Conservation (phyloP, 306 rosid genomes). For the Lotus japonicus region DNA sequence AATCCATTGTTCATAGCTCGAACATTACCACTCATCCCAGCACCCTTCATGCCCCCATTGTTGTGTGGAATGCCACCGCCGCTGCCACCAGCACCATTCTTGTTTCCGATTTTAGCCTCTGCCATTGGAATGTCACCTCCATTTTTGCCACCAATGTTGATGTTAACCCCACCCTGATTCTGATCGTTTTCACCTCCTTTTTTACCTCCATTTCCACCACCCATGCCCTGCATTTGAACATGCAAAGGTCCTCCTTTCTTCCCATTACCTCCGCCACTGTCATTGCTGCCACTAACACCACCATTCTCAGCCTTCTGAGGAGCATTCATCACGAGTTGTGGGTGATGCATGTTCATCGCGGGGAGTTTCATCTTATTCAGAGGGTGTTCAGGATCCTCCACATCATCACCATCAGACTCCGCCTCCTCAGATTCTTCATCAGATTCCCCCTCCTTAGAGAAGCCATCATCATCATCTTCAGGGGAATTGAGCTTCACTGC, state of each 20-base stretch:
- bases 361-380: slow-evolving; percentile 37
- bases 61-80: slow-evolving; percentile 24
- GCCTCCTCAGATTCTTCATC: slow-evolving; percentile 33
- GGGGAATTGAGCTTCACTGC: slow-evolving; percentile 47
- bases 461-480: slow-evolving; percentile 38
- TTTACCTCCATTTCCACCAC: slow-evolving; percentile 31
- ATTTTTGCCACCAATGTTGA: slow-evolving; percentile 17
- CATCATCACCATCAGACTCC: slow-evolving; percentile 36
- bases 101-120: slow-evolving; percentile 19
- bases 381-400: slow-evolving; percentile 32
- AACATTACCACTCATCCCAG: slow-evolving; percentile 28
- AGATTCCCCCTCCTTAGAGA: slow-evolving; percentile 37
- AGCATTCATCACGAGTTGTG: slow-evolving; percentile 31
- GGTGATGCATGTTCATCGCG: slow-evolving; percentile 35
- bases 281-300: background rate
- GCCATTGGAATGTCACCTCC: slow-evolving; percentile 1
- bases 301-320: slow-evolving; percentile 36
- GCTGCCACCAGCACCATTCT: background rate
- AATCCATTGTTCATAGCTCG: slow-evolving; percentile 30
- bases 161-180: slow-evolving; percentile 19
- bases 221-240: slow-evolving; percentile 17
- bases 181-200: slow-evolving; percentile 19
- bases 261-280: slow-evolving; percentile 18
- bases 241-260: slow-evolving; percentile 22
- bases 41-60: slow-evolving; percentile 22